A percentile compares a stretch with the other conserved stretches of the same genome.
phyloP scores from a whole-genome alignment of 768 basidiomycete genomes.

The Mycena capillaripes region DNA sequence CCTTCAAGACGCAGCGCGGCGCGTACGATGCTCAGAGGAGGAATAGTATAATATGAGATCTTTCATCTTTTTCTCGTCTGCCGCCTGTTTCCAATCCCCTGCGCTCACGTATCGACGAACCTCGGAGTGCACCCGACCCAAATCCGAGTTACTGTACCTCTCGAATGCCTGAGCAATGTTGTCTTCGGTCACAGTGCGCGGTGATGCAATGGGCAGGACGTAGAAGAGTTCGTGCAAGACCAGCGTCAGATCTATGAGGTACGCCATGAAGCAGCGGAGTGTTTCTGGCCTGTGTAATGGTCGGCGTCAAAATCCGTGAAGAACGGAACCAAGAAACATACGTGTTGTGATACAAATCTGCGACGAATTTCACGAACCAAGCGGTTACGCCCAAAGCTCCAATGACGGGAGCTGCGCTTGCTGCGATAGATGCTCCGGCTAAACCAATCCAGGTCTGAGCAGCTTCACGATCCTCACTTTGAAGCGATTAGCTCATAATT shows the following conservation, averaged over 20 bases:
- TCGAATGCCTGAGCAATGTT: neutral
- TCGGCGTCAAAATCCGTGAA: neutral
- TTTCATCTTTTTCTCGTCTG: slow-evolving; percentile 8
- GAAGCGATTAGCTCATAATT: neutral
- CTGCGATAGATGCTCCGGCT: neutral
- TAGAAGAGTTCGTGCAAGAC: slow-evolving; percentile 13
- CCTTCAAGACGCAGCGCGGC: neutral
- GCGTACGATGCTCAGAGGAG: neutral
- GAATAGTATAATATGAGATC: neutral
- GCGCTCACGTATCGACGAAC: slow-evolving; percentile 9
- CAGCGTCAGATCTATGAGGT: slow-evolving; percentile 14
- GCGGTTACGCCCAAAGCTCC: neutral
- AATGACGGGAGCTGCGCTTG: neutral
- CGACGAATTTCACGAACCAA: slow-evolving; percentile 2
- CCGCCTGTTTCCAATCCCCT: neutral
- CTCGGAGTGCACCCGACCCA: neutral
- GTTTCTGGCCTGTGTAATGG: neutral
- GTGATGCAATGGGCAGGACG: neutral
- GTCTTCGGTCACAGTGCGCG: neutral
- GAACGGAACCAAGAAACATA: neutral
- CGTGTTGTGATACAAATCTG: neutral
- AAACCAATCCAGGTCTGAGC: slow-evolving; percentile 4
- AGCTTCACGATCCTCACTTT: neutral
- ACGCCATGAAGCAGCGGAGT: slow-evolving; percentile 11
- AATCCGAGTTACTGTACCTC: neutral